Evolutionary conservation across 257 asterid genomes (phyloP), one percentile per base, ranked within the genome.

Genomic region (Avicennia marina): DNA sequence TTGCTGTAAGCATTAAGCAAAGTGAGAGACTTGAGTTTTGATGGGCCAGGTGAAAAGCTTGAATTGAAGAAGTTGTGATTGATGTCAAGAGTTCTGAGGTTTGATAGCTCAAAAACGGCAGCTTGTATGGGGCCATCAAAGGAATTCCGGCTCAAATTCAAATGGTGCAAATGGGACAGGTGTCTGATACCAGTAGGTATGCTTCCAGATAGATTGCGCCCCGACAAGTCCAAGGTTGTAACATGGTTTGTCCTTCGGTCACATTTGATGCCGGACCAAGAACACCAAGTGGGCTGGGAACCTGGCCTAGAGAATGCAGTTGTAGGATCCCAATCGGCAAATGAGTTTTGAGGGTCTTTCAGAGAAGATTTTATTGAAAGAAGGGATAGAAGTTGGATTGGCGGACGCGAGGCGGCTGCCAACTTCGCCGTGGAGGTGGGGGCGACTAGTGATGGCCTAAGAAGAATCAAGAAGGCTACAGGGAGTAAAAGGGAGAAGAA

Each of bases 221-320:
- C 64, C 11, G 98, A 88, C 4, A 93, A 72, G 71, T 93, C 91
- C 50, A 93, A 59, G 11, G 50, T 16, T 0, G 86, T 78, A 20
- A 93, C 76, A 21, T 70, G 78, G 65, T 41, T 42, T 0, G 75
- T 73, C 20, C 69, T 50, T 26, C 19, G 76, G 65, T 78, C 84
- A 75, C 98, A 93, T 50, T 25, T 56, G 59, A 93, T 56, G 29
- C 95, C 95, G 11, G 91, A 59, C 97, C 97, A 93, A 0, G 82
- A 58, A 21, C 98, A 93, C 95, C 95, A 88, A 4, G 38, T 66
- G 8, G 93, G 86, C 17, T 20, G 70, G 11, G 56, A 53, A 12
- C 68, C 67, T 1, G 78, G 76, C 45, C 63, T 54, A 36, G 89
- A 55, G 31, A 69, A 75, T 0, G 71, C 54, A 1, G 66, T 48